Base-by-base conservation (phyloP, 805 yeast species). In the Kluyveromyces lactis region DNA sequence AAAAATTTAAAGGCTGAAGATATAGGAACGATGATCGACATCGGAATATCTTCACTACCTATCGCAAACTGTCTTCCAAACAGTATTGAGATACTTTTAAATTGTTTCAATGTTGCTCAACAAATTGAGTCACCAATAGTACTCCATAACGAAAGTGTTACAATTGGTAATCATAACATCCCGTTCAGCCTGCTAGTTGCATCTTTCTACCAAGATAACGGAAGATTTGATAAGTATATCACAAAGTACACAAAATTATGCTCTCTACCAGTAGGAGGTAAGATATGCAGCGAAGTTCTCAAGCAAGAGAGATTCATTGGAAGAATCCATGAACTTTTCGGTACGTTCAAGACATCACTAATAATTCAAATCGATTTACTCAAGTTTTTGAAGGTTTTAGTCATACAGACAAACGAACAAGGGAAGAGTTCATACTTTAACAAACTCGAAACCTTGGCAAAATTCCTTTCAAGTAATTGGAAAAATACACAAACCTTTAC, bases 331-430 rank as follows among this genome's bases (percentile, higher is more conserved):
- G 21, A 45, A 16, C 51, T 59, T 18, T 58, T 61, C 36, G 49
- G 50, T 31, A 39, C 51, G 9, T 60, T 56, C 33, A 51, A 51
- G 30, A 55, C 53, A 28, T 55, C 63, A 34, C 39, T 59, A 11
- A 42, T 61, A 18, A 51, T 60, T n/a, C 64, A 61, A 41, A 58
- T 61, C 29, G 64, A 61, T 30, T 38, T 61, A 24, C 42, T 61
- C 30, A 60, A 61, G 34, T 54, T 58, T 18, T 38, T 59, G 17
- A 61, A 59, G 38, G 36, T 53, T 8, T 39, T 57, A 0, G 50
- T 59, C 19, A 43, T 48, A 3, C 37, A 36, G 21, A 31, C 37
- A 1, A 18, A 36, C 8, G 23, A 40, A 30, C 34, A 43, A 21
- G 35, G 29, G 9, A 29, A 30, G 9, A 26, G 15, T 13, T 17